These are phyloP conservation scores for Alnus rubra DNA, from an alignment of 306 rosid species.

Conservation along the genomic window DNA sequence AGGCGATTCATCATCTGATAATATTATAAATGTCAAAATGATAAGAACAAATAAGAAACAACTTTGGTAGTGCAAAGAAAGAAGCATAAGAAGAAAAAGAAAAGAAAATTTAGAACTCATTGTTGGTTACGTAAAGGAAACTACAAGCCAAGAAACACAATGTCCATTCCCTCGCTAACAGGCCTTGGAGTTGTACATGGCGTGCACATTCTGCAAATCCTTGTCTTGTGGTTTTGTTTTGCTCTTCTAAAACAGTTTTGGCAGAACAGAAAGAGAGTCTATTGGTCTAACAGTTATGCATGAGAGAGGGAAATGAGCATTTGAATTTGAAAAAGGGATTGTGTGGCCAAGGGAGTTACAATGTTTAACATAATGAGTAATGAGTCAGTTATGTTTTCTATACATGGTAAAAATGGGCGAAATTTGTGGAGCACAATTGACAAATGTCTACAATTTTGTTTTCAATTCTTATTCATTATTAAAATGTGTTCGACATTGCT, in stretches of 20 bases:
- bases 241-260: not conserved
- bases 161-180: conserved; percentile 33
- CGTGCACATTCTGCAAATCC: conserved; percentile 35
- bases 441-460: not conserved
- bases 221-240: not conserved
- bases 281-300: no score
- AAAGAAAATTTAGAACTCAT: not conserved
- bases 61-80: no score
- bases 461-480: no score
- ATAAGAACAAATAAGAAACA: not conserved
- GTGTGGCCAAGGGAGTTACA: conserved; percentile 31
- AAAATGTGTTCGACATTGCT: no score
- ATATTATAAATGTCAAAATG: not conserved
- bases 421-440: conserved; percentile 30
- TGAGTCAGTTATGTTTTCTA: conserved; percentile 39
- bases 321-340: conserved; percentile 35
- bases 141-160: conserved; percentile 48
- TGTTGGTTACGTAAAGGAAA: conserved; percentile 42
- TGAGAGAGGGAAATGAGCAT: conserved; percentile 28
- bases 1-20: conserved; percentile 31
- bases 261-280: conserved; percentile 1
- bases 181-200: conserved; percentile 28
- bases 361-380: conserved; percentile 31
- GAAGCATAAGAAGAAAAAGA: not conserved
- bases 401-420: conserved; percentile 31